Conservation (phyloP, 2,329 filamentous ascomycete genomes). For the Fusarium humuli region DNA sequence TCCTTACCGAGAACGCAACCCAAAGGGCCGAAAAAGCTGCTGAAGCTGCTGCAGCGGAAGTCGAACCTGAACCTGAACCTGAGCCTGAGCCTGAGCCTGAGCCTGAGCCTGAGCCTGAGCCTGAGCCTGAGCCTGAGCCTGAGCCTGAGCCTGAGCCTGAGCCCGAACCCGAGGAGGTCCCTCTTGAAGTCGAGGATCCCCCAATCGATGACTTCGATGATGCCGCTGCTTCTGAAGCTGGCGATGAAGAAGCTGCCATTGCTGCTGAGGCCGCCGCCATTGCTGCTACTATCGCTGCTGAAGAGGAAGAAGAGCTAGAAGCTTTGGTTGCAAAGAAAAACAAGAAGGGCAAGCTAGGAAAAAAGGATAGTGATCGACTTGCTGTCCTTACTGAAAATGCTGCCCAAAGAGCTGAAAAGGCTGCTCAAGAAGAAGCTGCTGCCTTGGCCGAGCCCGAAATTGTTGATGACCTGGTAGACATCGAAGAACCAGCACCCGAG, state of each 20-base stretch:
- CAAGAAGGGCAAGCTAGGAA: constrained; percentile 40
- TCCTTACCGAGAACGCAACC: constrained; percentile 39
- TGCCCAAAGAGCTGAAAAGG: constrained; percentile 17
- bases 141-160: constrained; percentile 44
- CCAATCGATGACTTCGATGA: constrained; percentile 38
- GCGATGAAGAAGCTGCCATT: constrained; percentile 35
- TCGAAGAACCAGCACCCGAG: constrained; percentile 25
- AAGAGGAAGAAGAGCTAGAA: constrained; percentile 42
- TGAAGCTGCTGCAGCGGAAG: constrained; percentile 7
- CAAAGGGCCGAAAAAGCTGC: constrained; percentile 40
- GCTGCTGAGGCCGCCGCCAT: constrained; percentile 49
- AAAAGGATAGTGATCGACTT: constrained; percentile 40
- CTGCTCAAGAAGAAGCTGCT: constrained; percentile 27
- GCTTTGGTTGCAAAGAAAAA: constrained; percentile 33
- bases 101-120: constrained; percentile 41
- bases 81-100: constrained; percentile 40
- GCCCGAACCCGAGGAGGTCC: constrained; percentile 41
- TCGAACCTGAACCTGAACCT: constrained; percentile 14
- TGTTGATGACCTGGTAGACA: constrained; percentile 26
- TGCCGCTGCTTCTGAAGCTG: constrained; percentile 5
- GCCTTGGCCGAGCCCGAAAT: constrained; percentile 33
- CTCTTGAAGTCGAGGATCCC: not conserved
- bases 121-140: constrained; percentile 25
- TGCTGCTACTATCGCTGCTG: constrained; percentile 23
- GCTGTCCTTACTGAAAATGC: constrained; percentile 39